Evolutionary conservation across 306 rosid species (phyloP), one percentile per base, ranked within the genome.

Genomic region (Sicyos baderoa): DNA sequence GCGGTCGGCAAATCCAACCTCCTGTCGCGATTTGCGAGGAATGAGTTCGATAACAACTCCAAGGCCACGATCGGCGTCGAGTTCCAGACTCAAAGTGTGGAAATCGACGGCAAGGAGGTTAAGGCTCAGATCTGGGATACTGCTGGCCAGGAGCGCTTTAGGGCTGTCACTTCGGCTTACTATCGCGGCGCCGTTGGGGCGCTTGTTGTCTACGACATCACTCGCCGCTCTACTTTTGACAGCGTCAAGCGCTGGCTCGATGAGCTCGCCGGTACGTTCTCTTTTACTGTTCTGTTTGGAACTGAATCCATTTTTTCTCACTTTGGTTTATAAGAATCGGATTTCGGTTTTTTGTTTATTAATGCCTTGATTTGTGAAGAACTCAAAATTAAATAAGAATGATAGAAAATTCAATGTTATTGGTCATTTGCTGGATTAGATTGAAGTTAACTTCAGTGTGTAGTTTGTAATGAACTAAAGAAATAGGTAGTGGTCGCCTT

Each of bases 121-220:
- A 91, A 91, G 76, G 95, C 97, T 18, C 96, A 89, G 96, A 91
- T 91, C 91, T 91, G 97, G 97, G 97, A 91, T 76, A 91, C 97
- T 21, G 97, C 96, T 3, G 97, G 97, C 0, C 35, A 91, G 64
- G 96, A 91, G 47, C 84, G 96, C 0, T 91, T 91, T 74, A 75
- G 97, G 66, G 97, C 96, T 1, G 97, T 91, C 25, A 91, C 97
- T 53, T 91, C 97, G 22, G 91, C 97, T 74, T 91, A 91, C 64
- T 91, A 91, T 14, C 78, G 97, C 19, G 97, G 97, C 42, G 96
- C 97, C 9, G 85, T 87, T 23, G 97, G 95, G 0, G 96, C 90
- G 0, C 96, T 91, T 13, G 40, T 91, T 32, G 97, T 89, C 18
- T 91, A 91, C 29, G 97, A 91, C 72, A 87, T 91, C 61, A 91